These are phyloP conservation scores for Cladobotryum protrusum DNA, from an alignment of 2,329 filamentous ascomycete species.

Conservation along the genomic window DNA sequence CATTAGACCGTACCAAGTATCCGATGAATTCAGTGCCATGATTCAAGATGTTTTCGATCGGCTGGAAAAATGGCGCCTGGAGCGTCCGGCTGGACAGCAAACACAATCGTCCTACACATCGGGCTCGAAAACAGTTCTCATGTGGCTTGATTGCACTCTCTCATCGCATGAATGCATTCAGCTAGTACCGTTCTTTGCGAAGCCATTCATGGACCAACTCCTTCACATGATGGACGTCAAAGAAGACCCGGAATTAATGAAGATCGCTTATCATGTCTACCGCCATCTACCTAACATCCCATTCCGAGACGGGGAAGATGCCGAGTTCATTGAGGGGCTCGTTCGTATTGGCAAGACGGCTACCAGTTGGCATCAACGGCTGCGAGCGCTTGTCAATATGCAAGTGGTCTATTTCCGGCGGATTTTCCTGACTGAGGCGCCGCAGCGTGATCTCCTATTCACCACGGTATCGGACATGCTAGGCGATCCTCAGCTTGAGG, in stretches of 20 bases:
- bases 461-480: constrained; percentile 95
- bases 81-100: constrained; percentile 81
- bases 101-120: constrained; percentile 92
- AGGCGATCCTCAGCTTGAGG: constrained; percentile 83
- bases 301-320: constrained; percentile 79
- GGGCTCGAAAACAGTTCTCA: constrained; percentile 88
- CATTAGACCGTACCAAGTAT: constrained; percentile 73
- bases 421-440: constrained; percentile 73
- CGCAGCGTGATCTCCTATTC: constrained; percentile 75
- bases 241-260: constrained; percentile 92
- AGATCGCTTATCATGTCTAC: constrained; percentile 93
- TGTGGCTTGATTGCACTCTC: constrained; percentile 89
- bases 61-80: constrained; percentile 80
- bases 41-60: constrained; percentile 70
- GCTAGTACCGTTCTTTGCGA: constrained; percentile 84
- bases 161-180: constrained; percentile 90
- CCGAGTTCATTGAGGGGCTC: constrained; percentile 74
- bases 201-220: constrained; percentile 83
- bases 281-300: constrained; percentile 93
- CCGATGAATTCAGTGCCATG: constrained; percentile 63
- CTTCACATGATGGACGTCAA: constrained; percentile 99
- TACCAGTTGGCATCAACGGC: constrained; percentile 87
- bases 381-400: constrained; percentile 94
- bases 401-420: constrained; percentile 98
- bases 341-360: constrained; percentile 83